Conservation (phyloP, 495 filamentous ascomycete genomes). For the Xylaria venustula region DNA sequence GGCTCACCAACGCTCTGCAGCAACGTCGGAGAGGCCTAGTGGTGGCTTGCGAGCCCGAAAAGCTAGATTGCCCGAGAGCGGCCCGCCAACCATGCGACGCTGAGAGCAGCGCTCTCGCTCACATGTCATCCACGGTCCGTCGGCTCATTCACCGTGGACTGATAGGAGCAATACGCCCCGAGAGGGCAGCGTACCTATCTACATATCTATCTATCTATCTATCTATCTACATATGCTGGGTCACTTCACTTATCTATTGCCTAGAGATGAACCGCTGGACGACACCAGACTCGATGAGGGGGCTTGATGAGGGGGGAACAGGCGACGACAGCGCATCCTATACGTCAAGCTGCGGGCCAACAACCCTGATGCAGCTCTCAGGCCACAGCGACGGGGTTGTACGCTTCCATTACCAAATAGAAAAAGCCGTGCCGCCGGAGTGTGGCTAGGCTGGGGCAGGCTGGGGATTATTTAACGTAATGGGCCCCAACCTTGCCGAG, state of each 20-base stretch:
- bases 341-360: constrained; percentile 20
- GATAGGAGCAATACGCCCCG: constrained; percentile 1
- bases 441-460: constrained; percentile 37
- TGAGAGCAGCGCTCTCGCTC: too few species aligned
- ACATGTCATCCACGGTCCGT: too few species aligned
- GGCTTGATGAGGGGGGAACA: background rate
- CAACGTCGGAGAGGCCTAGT: constrained; percentile 16
- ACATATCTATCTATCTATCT: too few species aligned
- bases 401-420: constrained; percentile 48
- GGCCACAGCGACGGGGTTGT: constrained; percentile 20
- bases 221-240: too few species aligned
- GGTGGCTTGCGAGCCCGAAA: constrained; percentile 25
- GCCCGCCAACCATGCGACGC: background rate
- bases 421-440: constrained; percentile 34
- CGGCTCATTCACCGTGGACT: background rate
- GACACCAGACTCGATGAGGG: too few species aligned
- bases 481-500: constrained; percentile 42
- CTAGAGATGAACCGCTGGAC: too few species aligned
- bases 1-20: constrained; percentile 11
- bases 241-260: too few species aligned
- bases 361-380: constrained; percentile 19
- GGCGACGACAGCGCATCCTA: background rate
- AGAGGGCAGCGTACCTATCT: background rate
- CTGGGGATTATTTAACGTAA: constrained; percentile 53
- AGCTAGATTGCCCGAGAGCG: constrained; percentile 14